Evolutionary conservation across 495 filamentous ascomycete genomes (phyloP).

Genomic region (Aspergillus bridgeri): DNA sequence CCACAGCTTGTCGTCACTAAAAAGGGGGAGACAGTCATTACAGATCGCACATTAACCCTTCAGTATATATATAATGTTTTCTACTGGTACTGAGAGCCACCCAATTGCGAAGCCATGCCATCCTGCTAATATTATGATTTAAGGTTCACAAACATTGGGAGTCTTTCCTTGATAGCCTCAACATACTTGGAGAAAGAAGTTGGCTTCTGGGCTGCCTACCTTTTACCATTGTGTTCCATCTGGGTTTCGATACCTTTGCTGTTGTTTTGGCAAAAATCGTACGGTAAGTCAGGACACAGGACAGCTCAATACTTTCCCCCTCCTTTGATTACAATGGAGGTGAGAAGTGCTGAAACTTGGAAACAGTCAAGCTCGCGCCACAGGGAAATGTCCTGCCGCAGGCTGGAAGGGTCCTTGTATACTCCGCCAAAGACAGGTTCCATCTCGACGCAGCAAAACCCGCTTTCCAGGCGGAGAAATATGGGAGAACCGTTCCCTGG

Average conservation of each 20-base stretch:
- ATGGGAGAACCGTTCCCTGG: neutral
- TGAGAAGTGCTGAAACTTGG: neutral
- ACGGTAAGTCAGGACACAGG: conserved; percentile 1
- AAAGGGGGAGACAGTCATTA: neutral
- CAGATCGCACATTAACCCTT: neutral
- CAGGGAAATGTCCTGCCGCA: neutral
- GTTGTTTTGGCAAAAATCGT: neutral
- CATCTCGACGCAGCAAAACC: neutral
- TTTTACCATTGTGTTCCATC: neutral
- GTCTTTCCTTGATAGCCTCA: neutral
- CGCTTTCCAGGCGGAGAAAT: neutral
- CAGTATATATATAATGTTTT: conserved; percentile 1
- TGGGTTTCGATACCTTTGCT: neutral
- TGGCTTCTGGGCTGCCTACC: conserved; percentile 1
- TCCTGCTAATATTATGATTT: neutral
- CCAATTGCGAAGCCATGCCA: neutral
- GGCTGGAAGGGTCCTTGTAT: neutral
- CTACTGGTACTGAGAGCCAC: neutral
- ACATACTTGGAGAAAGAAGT: conserved; percentile 1
- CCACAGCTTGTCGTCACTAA: neutral
- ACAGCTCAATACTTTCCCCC: no score
- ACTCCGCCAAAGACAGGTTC: neutral
- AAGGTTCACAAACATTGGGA: conserved; percentile 1
- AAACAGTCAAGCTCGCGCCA: no score
- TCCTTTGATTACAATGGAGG: no score